Conservation (phyloP, 495 filamentous ascomycete genomes). For the Astrothelium subdiscretum region DNA sequence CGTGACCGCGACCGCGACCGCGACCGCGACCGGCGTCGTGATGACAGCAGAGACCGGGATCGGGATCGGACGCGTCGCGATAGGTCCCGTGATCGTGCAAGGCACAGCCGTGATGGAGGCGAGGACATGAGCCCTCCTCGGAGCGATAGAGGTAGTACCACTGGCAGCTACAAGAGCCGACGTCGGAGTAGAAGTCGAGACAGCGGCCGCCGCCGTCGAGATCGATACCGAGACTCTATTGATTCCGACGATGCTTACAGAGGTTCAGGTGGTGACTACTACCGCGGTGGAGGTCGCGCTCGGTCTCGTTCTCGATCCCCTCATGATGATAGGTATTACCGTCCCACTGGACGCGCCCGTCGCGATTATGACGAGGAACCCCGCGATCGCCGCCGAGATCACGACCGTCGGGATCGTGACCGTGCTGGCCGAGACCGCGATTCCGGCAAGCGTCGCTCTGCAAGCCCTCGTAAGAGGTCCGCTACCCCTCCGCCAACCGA, state of each 20-base stretch:
- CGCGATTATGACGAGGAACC: conserved; percentile 27
- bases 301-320: conserved; percentile 70
- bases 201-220: conserved; percentile 67
- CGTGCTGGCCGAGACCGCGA: conserved; percentile 45
- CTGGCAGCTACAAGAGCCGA: conserved; percentile 73
- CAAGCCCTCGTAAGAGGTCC: conserved; percentile 34
- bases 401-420: conserved; percentile 23
- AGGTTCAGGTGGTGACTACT: conserved; percentile 26
- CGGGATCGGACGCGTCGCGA: conserved; percentile 47
- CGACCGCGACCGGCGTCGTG: conserved; percentile 46
- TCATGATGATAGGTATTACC: conserved; percentile 61
- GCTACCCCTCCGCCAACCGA: conserved; percentile 55
- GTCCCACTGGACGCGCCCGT: conserved; percentile 52
- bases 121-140: conserved; percentile 32
- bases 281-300: conserved; percentile 50
- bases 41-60: conserved; percentile 47
- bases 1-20: conserved; percentile 45
- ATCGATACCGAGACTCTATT: conserved; percentile 43
- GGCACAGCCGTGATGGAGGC: conserved; percentile 53
- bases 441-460: conserved; percentile 32
- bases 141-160: conserved; percentile 72
- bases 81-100: conserved; percentile 42
- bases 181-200: conserved; percentile 73
- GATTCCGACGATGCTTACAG: conserved; percentile 35
- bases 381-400: conserved; percentile 35